These are phyloP conservation scores for Theileria luwenshuni DNA, from an alignment of 169 alveolate species.

Conservation along the genomic window DNA sequence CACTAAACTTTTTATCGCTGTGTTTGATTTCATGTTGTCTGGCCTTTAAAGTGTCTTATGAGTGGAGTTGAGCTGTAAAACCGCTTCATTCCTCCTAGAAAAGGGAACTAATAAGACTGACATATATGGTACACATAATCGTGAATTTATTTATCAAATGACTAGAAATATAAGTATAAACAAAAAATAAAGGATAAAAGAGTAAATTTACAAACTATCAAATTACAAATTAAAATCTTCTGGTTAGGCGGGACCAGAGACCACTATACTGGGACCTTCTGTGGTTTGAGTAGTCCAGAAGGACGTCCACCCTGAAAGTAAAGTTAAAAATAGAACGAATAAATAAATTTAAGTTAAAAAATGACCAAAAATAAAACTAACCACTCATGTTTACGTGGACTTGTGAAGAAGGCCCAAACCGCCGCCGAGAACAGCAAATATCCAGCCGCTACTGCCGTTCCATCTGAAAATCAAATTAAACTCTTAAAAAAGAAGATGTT, in stretches of 20 bases:
- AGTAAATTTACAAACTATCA: slow-evolving; percentile 10
- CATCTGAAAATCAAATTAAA: slow-evolving; percentile 44
- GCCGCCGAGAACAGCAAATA: slow-evolving; percentile 67
- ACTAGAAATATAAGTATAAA: not conserved
- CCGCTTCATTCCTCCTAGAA: not conserved
- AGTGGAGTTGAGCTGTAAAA: not conserved
- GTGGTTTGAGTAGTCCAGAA: slow-evolving; percentile 65
- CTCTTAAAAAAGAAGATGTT: not conserved
- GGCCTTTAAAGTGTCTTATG: not conserved
- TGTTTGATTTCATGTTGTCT: not conserved
- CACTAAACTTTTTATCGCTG: slow-evolving; percentile 17
- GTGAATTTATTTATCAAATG: not conserved
- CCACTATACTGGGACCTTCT: slow-evolving; percentile 70
- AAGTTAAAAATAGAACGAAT: not conserved
- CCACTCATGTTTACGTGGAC: slow-evolving; percentile 70
- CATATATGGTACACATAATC: not conserved
- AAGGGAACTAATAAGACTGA: not conserved
- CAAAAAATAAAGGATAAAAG: too few species aligned
- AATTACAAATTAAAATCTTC: slow-evolving; percentile 26
- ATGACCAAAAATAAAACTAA: slow-evolving; percentile 5
- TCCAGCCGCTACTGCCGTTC: slow-evolving; percentile 60
- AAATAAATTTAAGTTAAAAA: not conserved
- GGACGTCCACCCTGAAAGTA: slow-evolving; percentile 65
- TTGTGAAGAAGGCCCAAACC: slow-evolving; percentile 63
- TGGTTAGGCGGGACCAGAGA: slow-evolving; percentile 57